A percentile compares a stretch with the other conserved stretches of the same genome.
Evolutionary conservation across 116 monocot genomes (phyloP).

Genomic region (Trichopus zeylanicus): DNA sequence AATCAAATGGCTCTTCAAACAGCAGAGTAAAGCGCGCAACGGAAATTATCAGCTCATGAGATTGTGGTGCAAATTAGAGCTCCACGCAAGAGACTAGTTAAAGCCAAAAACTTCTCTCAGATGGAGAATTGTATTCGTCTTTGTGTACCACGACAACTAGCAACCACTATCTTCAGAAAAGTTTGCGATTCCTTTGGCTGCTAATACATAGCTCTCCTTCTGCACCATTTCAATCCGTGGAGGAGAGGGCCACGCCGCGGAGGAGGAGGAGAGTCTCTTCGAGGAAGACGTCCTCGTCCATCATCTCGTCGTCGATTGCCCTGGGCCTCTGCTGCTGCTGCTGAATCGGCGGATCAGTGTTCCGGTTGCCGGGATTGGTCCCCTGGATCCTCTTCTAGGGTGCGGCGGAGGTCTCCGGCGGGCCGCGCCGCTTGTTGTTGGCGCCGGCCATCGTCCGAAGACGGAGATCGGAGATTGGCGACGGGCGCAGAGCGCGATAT

Average conservation of each 20-base stretch:
- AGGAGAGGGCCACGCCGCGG: slow-evolving; percentile 58
- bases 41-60: no score
- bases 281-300: slow-evolving; percentile 92
- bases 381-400: slow-evolving; percentile 53
- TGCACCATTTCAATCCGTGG: slow-evolving; percentile 74
- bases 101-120: not conserved
- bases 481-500: not conserved
- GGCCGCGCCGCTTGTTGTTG: slow-evolving; percentile 30
- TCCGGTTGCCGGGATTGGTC: not conserved
- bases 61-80: no score
- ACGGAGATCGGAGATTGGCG: no score
- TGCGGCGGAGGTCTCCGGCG: slow-evolving; percentile 17
- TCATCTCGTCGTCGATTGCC: slow-evolving; percentile 75
- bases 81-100: no score
- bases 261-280: slow-evolving; percentile 76
- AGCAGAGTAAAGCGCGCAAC: no score
- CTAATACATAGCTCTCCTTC: slow-evolving; percentile 88
- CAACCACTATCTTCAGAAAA: slow-evolving; percentile 90
- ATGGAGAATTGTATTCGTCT: not conserved
- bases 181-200: slow-evolving; percentile 52
- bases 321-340: not conserved
- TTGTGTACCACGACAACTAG: slow-evolving; percentile 81
- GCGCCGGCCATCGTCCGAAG: slow-evolving; percentile 43
- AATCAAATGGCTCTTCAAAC: no score
- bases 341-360: slow-evolving; percentile 18